Percentiles rank a stretch among this genome's conserved stretches.
Evolutionary conservation across 164 flowering plant species (phyloP).

Genomic region (Cinnamomum micranthum): DNA sequence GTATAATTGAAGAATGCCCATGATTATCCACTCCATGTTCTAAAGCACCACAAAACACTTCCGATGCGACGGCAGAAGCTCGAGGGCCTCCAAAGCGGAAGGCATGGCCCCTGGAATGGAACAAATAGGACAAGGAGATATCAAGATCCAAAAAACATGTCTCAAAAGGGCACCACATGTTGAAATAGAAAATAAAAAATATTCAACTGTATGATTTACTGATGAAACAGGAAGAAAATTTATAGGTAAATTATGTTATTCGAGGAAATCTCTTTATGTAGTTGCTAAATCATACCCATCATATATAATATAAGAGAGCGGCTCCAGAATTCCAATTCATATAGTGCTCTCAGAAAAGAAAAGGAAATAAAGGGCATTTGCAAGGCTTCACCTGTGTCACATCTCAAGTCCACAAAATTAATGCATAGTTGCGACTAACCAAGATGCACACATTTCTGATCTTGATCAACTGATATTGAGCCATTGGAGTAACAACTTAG

Average conservation of each 20-base stretch:
- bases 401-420: no score
- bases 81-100: slow-evolving; percentile 19
- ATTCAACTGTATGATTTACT: not conserved
- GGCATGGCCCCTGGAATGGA: slow-evolving; percentile 17
- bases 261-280: no score
- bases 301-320: no score
- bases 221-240: no score
- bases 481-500: not conserved
- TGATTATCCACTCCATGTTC: slow-evolving; percentile 15
- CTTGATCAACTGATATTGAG: not conserved
- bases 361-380: not conserved
- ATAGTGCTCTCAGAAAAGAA: no score
- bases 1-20: slow-evolving; percentile 6
- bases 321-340: no score
- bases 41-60: slow-evolving; percentile 6
- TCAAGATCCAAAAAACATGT: not conserved
- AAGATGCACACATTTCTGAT: not conserved
- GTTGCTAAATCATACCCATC: no score
- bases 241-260: no score
- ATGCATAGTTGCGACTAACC: no score
- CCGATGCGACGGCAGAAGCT: slow-evolving; percentile 21
- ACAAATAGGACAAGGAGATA: not conserved
- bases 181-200: not conserved
- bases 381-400: no score
- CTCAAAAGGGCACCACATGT: no score